Conservation (phyloP, 2,329 filamentous ascomycete species). For the Venturia carpophila region DNA sequence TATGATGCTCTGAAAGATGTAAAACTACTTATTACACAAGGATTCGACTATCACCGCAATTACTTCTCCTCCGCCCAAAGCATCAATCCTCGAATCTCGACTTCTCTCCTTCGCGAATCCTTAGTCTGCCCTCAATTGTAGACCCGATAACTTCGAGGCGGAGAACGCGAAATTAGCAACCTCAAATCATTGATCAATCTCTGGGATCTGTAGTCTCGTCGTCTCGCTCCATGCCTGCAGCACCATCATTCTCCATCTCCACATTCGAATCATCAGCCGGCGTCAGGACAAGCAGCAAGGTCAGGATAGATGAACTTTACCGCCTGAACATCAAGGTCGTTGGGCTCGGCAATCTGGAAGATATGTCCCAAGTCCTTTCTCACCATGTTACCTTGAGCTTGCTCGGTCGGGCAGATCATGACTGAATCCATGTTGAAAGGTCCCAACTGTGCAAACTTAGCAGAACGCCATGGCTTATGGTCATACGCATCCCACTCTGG, state of each 20-base stretch:
- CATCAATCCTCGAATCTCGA: no score
- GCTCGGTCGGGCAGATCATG: not conserved
- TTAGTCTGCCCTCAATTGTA: not conserved
- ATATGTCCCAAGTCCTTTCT: not conserved
- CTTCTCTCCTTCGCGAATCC: not conserved
- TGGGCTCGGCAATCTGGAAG: not conserved
- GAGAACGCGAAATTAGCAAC: not conserved
- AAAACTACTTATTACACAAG: no score
- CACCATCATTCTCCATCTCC: not conserved
- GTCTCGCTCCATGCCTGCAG: not conserved
- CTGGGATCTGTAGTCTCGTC: not conserved
- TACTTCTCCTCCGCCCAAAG: no score
- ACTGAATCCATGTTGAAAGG: not conserved
- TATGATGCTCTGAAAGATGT: no score
- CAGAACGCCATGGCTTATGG: no score
- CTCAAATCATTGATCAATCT: not conserved
- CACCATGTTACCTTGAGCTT: not conserved
- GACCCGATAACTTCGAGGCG: not conserved
- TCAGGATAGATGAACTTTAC: not conserved
- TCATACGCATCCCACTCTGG: no score
- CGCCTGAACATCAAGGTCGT: not conserved
- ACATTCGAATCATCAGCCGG: not conserved
- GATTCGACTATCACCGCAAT: no score
- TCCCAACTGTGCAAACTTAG: not conserved
- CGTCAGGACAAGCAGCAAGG: not conserved